These are phyloP conservation scores for Lanmaoa rubissima DNA, from an alignment of 768 basidiomycete genomes.

Conservation along the genomic window DNA sequence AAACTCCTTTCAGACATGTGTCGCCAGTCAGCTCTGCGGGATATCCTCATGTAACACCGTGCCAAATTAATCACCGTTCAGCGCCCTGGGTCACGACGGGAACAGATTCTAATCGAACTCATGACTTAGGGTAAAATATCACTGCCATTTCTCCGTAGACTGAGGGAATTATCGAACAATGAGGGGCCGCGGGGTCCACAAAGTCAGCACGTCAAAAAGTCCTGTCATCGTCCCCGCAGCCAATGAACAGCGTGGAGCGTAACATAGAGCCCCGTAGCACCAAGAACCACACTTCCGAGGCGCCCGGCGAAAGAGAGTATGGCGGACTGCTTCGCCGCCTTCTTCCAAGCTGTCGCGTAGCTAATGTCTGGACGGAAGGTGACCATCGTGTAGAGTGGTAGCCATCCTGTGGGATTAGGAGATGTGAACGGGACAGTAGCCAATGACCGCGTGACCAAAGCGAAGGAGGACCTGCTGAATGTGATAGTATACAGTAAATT, in stretches of 20 bases:
- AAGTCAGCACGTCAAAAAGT: slow-evolving; percentile 25
- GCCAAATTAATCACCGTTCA: slow-evolving; percentile 37
- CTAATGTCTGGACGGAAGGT: slow-evolving; percentile 96
- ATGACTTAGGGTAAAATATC: slow-evolving; percentile 17
- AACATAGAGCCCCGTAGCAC: slow-evolving; percentile 41
- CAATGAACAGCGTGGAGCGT: slow-evolving; percentile 19
- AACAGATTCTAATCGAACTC: slow-evolving; percentile 22
- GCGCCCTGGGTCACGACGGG: slow-evolving; percentile 19
- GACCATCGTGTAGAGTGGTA: slow-evolving; percentile 95
- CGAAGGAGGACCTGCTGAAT: slow-evolving; percentile 45
- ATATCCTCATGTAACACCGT: slow-evolving; percentile 33
- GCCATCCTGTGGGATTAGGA: slow-evolving; percentile 70
- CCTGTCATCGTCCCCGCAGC: slow-evolving; percentile 21
- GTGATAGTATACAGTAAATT: slow-evolving; percentile 66
- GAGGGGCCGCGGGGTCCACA: slow-evolving; percentile 32
- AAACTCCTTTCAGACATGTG: slow-evolving; percentile 26
- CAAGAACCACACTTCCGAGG: slow-evolving; percentile 45
- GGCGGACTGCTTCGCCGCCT: slow-evolving; percentile 65
- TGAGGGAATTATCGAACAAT: slow-evolving; percentile 28
- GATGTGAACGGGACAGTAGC: slow-evolving; percentile 58
- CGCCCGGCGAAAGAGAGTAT: slow-evolving; percentile 54
- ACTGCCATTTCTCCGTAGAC: slow-evolving; percentile 22
- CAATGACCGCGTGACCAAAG: slow-evolving; percentile 45
- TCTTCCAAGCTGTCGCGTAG: slow-evolving; percentile 76
- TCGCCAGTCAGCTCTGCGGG: slow-evolving; percentile 22